Evolutionary conservation across 1,139 yeast genomes (phyloP), one percentile per base, ranked within the genome.

Genomic region (Suhomyces taliae): DNA sequence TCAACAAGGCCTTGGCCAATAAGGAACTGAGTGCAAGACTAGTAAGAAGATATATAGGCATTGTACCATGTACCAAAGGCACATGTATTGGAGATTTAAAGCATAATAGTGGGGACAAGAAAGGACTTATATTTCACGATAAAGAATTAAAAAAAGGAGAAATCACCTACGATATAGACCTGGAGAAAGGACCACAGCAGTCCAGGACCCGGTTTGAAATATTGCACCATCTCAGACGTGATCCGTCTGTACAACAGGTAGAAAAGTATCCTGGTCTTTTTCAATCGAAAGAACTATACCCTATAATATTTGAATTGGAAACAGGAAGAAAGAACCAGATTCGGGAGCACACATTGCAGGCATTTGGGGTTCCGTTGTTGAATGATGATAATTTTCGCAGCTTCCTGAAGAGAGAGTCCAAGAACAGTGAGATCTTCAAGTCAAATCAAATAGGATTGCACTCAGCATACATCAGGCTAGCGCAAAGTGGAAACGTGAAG

Each of bases 301-400:
- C 68, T 1, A 46, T 61, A 0, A 47, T 61, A 7, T 46, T 61
- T 34, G 59, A 62, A 43, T 50, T 64, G 11, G 50, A 51, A 33
- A 62, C 67, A 0, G 68, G 68, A 7, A 42, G 67, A 32, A 63
- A 64, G 48, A 64, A 64, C 48, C 67, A 64, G 48, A 59, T 64
- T 32, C 44, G 68, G 37, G 67, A 64, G 37, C 68, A 64, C 44
- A 53, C 61, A 4, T 31, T 54, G 4, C 59, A 55, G 40, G 58
- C 60, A 6, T 61, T 64, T 40, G 52, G 49, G 4, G 46, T 52
- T 0, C 54, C 65, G 0, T 52, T 64, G 12, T 49, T 64, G 34
- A 64, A 64, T 47, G 68, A 64, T 41, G 66, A 63, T 40, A 58
- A 61, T 19, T 63, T 63, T 47, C 26, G 15, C 1, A 34, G 34